These are phyloP conservation scores for Ascochyta viciae-villosae DNA, from an alignment of 2,329 filamentous ascomycete species.

Conservation along the genomic window DNA sequence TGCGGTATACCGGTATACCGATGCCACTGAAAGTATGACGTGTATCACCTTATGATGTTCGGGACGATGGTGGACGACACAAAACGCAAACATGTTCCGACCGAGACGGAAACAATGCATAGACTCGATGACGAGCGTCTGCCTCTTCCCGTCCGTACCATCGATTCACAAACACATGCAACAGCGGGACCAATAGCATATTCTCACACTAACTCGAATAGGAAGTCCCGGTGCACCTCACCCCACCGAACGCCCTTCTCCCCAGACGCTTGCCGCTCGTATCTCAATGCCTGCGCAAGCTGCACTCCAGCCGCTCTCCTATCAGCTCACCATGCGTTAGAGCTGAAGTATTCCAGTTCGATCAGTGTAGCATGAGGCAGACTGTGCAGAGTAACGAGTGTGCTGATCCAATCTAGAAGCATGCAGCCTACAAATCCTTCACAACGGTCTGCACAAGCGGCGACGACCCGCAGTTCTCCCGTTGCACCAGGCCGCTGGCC, in stretches of 20 bases:
- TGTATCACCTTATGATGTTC: conserved; percentile 17
- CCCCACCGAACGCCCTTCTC: conserved; percentile 10
- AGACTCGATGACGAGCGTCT: conserved; percentile 33
- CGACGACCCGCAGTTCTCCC: conserved; percentile 4
- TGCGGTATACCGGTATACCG: background rate
- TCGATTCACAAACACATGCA: conserved; percentile 19
- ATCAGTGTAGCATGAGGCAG: conserved; percentile 5
- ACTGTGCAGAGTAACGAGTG: conserved; percentile 18
- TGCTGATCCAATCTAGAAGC: conserved; percentile 18
- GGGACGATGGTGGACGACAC: conserved; percentile 11
- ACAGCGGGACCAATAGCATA: conserved; percentile 8
- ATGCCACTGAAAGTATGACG: conserved; percentile 19
- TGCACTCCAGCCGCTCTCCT: conserved; percentile 26
- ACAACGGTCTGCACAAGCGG: conserved; percentile 8
- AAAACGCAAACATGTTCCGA: conserved; percentile 19
- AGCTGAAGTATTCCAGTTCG: conserved; percentile 6
- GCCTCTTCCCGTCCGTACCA: conserved; percentile 21
- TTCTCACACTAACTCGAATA: conserved; percentile 14
- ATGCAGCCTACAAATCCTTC: conserved; percentile 2
- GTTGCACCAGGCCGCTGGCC: background rate
- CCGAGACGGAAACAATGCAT: conserved; percentile 24
- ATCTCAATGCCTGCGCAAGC: conserved; percentile 22
- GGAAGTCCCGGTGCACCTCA: conserved; percentile 26
- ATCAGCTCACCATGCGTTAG: conserved; percentile 21
- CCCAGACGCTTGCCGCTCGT: conserved; percentile 23